phyloP scores from a whole-genome alignment of 352 stramenopile species.

The Globisporangium paroecandrum region DNA sequence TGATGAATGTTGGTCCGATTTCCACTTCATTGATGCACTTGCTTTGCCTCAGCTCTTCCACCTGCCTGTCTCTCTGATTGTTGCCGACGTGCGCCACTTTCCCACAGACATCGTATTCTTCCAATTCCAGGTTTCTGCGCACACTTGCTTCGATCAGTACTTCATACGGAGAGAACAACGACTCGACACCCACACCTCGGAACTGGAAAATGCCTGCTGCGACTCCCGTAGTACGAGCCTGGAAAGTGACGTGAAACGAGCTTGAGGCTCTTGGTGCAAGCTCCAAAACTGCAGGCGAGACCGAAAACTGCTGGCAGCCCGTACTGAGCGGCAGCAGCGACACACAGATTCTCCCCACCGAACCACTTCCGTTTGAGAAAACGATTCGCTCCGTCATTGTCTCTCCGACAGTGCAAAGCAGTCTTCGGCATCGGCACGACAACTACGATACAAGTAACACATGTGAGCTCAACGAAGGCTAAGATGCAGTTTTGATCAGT shows the following conservation, averaged over 20 bases:
- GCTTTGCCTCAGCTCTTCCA: slow-evolving; percentile 51
- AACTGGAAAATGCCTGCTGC: slow-evolving; percentile 87
- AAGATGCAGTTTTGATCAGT: background rate
- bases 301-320: slow-evolving; percentile 80
- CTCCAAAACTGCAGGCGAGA: slow-evolving; percentile 75
- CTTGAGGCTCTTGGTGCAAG: slow-evolving; percentile 51
- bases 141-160: slow-evolving; percentile 83
- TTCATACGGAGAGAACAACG: slow-evolving; percentile 71
- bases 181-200: slow-evolving; percentile 59
- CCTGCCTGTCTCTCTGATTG: slow-evolving; percentile 9
- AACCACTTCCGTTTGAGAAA: slow-evolving; percentile 66
- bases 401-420: slow-evolving; percentile 70
- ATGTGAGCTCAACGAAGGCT: background rate
- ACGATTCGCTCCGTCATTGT: slow-evolving; percentile 71
- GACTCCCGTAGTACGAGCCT: slow-evolving; percentile 48
- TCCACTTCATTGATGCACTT: slow-evolving; percentile 43
- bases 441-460: slow-evolving; percentile 25
- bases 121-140: slow-evolving; percentile 31
- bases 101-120: slow-evolving; percentile 11
- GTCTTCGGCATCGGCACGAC: slow-evolving; percentile 53
- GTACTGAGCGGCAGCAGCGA: slow-evolving; percentile 78
- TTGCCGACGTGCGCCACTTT: background rate
- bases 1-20: slow-evolving; percentile 58
- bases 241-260: slow-evolving; percentile 70
- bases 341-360: slow-evolving; percentile 63